A percentile compares a stretch with the other conserved stretches of the same genome.
Conservation (phyloP, 2,329 filamentous ascomycete genomes). For the Nemania serpens region DNA sequence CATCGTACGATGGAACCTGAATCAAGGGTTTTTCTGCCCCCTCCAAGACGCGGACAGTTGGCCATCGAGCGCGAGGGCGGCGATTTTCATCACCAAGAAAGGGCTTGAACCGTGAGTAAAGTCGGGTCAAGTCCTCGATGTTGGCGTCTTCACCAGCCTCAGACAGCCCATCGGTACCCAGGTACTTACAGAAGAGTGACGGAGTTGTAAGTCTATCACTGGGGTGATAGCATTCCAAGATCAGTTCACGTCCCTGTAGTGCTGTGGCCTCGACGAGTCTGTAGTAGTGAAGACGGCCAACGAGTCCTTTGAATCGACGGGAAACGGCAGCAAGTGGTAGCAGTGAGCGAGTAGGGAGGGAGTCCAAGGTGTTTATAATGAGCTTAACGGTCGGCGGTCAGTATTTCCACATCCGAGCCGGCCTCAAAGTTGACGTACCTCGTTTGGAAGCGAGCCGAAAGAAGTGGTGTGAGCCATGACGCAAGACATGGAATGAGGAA, state of each 20-base stretch:
- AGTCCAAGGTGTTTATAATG: conserved; percentile 54
- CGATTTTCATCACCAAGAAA: conserved; percentile 56
- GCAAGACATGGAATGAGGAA: conserved; percentile 32
- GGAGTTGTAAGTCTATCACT: conserved; percentile 70
- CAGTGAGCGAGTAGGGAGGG: conserved; percentile 55
- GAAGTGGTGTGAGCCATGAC: conserved; percentile 35
- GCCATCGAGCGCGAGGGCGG: conserved; percentile 30
- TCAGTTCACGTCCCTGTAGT: conserved; percentile 66
- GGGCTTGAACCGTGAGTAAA: conserved; percentile 76
- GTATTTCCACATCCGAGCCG: background rate
- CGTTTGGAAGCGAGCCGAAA: conserved; percentile 43
- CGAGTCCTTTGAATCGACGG: conserved; percentile 65
- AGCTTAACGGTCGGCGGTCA: conserved; percentile 45
- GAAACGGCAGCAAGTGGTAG: conserved; percentile 63
- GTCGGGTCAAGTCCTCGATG: conserved; percentile 51
- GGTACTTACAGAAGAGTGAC: conserved; percentile 68
- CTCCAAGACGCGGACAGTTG: conserved; percentile 30
- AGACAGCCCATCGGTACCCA: conserved; percentile 65
- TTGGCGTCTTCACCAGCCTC: conserved; percentile 44
- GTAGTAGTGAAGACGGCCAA: conserved; percentile 66
- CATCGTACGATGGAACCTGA: conserved; percentile 59
- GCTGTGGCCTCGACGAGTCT: conserved; percentile 64
- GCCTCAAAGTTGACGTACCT: conserved; percentile 34
- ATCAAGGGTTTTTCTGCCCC: conserved; percentile 37
- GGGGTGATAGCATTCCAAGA: conserved; percentile 81